A percentile compares a stretch with the other conserved stretches of the same genome.
phyloP scores from a whole-genome alignment of 202 grass and related monocot genomes.

The Brachypodium distachyon region DNA sequence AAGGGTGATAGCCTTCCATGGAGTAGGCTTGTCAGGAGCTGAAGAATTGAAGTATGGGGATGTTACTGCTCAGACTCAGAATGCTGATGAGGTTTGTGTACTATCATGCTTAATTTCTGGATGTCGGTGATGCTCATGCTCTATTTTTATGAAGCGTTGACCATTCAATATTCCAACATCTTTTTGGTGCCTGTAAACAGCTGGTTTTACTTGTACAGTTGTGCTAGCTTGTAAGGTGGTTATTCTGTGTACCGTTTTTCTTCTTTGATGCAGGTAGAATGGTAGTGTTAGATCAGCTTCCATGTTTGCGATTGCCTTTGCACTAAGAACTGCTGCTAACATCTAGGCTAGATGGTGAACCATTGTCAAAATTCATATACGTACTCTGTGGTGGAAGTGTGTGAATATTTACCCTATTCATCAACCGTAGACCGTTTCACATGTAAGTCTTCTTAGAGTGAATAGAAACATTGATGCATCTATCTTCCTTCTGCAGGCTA shows the following conservation, averaged over 20 bases:
- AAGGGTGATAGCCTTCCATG: conserved; percentile 86
- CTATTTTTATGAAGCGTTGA: conserved; percentile 3
- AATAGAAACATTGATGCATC: background rate
- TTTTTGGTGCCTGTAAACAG: conserved; percentile 5
- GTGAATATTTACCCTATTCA: conserved; percentile 8
- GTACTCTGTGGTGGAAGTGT: background rate
- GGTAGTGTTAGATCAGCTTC: background rate
- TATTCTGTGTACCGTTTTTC: background rate
- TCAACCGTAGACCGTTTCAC: background rate
- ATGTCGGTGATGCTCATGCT: background rate
- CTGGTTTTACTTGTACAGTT: background rate
- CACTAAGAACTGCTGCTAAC: background rate
- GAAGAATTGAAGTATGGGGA: conserved; percentile 71
- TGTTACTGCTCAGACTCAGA: conserved; percentile 39
- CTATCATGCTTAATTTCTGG: conserved; percentile 6
- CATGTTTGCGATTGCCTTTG: background rate
- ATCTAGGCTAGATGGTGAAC: background rate
- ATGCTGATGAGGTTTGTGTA: conserved; percentile 57
- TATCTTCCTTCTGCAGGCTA: background rate
- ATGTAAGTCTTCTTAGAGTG: background rate
- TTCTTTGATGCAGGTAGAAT: background rate
- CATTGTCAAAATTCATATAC: background rate
- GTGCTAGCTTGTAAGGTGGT: background rate
- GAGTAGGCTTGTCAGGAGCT: conserved; percentile 68
- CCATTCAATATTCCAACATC: background rate